Evolutionary conservation across 2,329 filamentous ascomycete species (phyloP), one percentile per base, ranked within the genome.

Genomic region (Xylariaceae sp.): DNA sequence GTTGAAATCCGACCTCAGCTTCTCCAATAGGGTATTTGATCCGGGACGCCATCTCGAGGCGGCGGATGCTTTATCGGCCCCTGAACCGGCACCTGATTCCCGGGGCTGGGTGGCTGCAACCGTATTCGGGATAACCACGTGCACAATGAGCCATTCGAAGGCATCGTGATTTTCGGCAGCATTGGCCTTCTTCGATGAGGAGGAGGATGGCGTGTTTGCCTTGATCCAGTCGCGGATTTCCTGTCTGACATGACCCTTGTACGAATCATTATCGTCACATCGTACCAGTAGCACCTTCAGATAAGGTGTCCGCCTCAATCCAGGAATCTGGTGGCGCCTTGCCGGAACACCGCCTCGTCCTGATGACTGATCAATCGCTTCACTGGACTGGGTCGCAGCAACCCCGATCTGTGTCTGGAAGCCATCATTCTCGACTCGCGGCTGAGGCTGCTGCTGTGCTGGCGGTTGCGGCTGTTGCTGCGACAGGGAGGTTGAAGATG

Each of bases 211-310:
- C 0, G 87, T 86, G 63, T 95, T 82, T 5, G 83, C 78, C 74
- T 94, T 95, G 68, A 97, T 84, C 94, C 94, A 99, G 65, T 97
- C 92, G 54, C 90, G 85, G 42, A 99, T 80, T 66, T 90, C 85
- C 68, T 89, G 86, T 54, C 92, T 83, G 5, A 90, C 87, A 10
- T 85, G 85, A 1, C 84, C 79, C 74, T 96, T 97, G 80, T 99
- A 99, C 7, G 86, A 86, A 52, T 99, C 95, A 69, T 92, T 96
- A 72, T 99, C 94, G 76, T 97, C 94, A 75, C 94, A 97, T 70
- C 92, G 85, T 56, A 99, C 82, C 1, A 99, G 78, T 59, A 92
- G 88, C 5, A 99, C 78, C 73, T 96, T 97, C 61, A 99, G 80
- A 73, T 99, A 99, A 0, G 95, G 92, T 0, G 93, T 97, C 63